phyloP scores from a whole-genome alignment of 495 filamentous ascomycete genomes.

The Xylaria grammica region DNA sequence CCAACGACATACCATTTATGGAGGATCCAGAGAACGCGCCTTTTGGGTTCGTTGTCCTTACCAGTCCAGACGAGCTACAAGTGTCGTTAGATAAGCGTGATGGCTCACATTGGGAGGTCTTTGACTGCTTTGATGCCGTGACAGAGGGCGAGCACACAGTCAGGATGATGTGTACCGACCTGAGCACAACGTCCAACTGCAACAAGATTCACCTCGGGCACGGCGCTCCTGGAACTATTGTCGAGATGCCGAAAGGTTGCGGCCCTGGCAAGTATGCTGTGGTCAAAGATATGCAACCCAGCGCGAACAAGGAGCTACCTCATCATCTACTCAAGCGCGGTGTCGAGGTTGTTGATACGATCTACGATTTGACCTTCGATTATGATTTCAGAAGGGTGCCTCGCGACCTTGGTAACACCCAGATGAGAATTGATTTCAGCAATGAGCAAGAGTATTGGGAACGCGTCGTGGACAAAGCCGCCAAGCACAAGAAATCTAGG shows the following conservation, averaged over 20 bases:
- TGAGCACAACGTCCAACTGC: neutral
- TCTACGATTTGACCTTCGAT: constrained; percentile 44
- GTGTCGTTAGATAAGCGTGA: constrained; percentile 37
- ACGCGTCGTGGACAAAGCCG: constrained; percentile 30
- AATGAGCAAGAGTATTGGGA: constrained; percentile 46
- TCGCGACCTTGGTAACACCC: constrained; percentile 35
- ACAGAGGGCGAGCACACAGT: constrained; percentile 32
- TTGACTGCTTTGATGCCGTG: constrained; percentile 19
- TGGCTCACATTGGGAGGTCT: constrained; percentile 39
- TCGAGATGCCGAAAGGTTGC: constrained; percentile 45
- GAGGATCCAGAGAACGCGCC: constrained; percentile 34
- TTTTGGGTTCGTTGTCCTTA: constrained; percentile 39
- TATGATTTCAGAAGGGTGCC: constrained; percentile 41
- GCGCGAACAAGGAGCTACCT: constrained; percentile 28
- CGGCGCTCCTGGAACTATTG: constrained; percentile 29
- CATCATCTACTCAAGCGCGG: neutral
- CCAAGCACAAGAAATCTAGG: constrained; percentile 19
- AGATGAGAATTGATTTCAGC: constrained; percentile 45
- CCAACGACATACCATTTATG: constrained; percentile 8
- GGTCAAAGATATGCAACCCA: constrained; percentile 29
- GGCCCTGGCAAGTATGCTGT: constrained; percentile 48
- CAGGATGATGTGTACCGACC: constrained; percentile 33
- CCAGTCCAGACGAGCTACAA: constrained; percentile 33
- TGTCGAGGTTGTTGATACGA: neutral
- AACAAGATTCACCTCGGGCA: constrained; percentile 13